Conservation (phyloP, 371 early-diverging fungal genomes). For the Lichtheimia hyalospora region DNA sequence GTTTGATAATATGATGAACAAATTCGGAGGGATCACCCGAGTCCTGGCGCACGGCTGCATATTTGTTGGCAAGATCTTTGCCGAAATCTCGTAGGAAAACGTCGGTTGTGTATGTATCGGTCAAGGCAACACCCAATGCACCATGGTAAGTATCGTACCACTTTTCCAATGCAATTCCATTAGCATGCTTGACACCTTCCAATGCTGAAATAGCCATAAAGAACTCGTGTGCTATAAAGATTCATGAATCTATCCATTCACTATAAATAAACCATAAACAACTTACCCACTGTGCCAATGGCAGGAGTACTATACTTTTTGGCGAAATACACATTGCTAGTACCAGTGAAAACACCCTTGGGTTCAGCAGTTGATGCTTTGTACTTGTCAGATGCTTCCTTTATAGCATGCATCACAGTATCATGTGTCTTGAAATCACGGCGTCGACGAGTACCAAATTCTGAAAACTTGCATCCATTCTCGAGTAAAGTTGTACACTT, state of each 20-base stretch:
- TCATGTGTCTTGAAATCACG: constrained; percentile 72
- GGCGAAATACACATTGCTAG: constrained; percentile 76
- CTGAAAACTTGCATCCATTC: constrained; percentile 69
- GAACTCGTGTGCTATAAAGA: constrained; percentile 71
- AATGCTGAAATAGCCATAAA: constrained; percentile 78
- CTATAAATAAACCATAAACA: neutral
- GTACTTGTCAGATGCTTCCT: constrained; percentile 21
- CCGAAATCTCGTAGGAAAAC: constrained; percentile 67
- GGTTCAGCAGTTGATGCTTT: constrained; percentile 15
- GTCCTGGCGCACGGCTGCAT: constrained; percentile 72
- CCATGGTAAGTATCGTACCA: constrained; percentile 66
- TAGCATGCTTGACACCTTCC: constrained; percentile 61
- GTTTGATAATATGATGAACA: constrained; percentile 50
- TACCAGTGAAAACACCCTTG: constrained; percentile 59
- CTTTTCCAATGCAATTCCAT: constrained; percentile 55
- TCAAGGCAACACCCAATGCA: constrained; percentile 65
- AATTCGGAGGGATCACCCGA: constrained; percentile 69
- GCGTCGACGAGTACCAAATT: constrained; percentile 79
- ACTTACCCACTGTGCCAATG: constrained; percentile 72
- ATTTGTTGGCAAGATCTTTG: constrained; percentile 50
- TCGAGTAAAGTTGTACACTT: constrained; percentile 55
- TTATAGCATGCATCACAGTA: constrained; percentile 55
- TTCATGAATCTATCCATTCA: neutral
- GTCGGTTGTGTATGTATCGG: constrained; percentile 74
- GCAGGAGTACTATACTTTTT: constrained; percentile 59